phyloP scores from a whole-genome alignment of 1,139 yeast species.

The Hanseniaspora sp. region DNA sequence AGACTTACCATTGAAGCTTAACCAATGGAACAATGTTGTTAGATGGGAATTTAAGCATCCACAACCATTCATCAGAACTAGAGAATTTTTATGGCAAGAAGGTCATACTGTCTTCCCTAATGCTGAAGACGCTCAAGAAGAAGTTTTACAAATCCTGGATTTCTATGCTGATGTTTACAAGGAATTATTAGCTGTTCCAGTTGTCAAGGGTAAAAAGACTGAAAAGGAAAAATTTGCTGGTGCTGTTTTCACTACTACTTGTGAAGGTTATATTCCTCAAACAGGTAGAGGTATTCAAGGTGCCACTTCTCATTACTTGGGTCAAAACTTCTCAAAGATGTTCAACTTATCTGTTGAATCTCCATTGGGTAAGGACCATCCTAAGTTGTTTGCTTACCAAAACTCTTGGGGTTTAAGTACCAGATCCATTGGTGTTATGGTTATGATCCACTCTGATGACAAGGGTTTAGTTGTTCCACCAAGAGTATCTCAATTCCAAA shows the following conservation, averaged over 20 bases:
- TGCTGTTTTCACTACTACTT: slow-evolving; percentile 88
- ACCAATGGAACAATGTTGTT: slow-evolving; percentile 99
- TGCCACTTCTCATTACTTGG: slow-evolving; percentile 95
- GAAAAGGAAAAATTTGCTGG: slow-evolving; percentile 98
- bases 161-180: slow-evolving; percentile 76
- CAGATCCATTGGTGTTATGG: slow-evolving; percentile 98
- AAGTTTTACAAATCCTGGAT: slow-evolving; percentile 78
- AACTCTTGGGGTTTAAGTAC: slow-evolving; percentile 99
- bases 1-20: slow-evolving; percentile 87
- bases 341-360: slow-evolving; percentile 89
- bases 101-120: slow-evolving; percentile 97
- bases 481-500: slow-evolving; percentile 86
- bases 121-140: slow-evolving; percentile 63
- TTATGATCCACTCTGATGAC: slow-evolving; percentile 96
- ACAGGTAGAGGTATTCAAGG: slow-evolving; percentile 99
- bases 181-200: slow-evolving; percentile 94
- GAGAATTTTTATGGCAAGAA: slow-evolving; percentile 99
- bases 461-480: slow-evolving; percentile 98
- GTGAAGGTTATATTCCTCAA: slow-evolving; percentile 93
- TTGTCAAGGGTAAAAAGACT: slow-evolving; percentile 86
- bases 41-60: slow-evolving; percentile 99
- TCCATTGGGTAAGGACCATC: slow-evolving; percentile 80
- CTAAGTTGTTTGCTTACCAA: slow-evolving; percentile 82
- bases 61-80: slow-evolving; percentile 95
- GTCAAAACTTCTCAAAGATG: slow-evolving; percentile 98